These are phyloP conservation scores for Cavenderia fasciculata DNA, from an alignment of 78 protist genomes.

Conservation along the genomic window DNA sequence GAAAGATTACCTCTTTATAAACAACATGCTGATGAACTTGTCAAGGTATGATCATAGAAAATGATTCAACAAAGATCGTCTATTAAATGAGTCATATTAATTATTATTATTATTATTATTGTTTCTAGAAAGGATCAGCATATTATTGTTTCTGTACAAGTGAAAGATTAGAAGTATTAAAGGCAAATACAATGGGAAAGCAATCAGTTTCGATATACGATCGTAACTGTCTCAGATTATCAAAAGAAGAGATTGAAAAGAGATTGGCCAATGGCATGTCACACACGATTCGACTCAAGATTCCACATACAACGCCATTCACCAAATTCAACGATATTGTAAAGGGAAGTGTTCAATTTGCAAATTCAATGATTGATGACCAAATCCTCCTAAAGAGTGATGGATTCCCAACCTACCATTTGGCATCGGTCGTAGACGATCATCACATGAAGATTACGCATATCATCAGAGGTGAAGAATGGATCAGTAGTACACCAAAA, in stretches of 20 bases:
- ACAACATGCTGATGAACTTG: slow-evolving; percentile 35
- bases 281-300: slow-evolving; percentile 57
- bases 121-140: slow-evolving; percentile 84
- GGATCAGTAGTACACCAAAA: slow-evolving; percentile 89
- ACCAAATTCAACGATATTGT: slow-evolving; percentile 72
- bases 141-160: slow-evolving; percentile 87
- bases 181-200: not conserved
- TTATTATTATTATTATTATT: too few species aligned
- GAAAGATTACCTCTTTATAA: slow-evolving; percentile 62
- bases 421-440: slow-evolving; percentile 94
- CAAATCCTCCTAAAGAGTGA: slow-evolving; percentile 88
- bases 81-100: too few species aligned
- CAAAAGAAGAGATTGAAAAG: slow-evolving; percentile 36
- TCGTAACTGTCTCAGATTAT: slow-evolving; percentile 50
- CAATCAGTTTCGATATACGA: slow-evolving; percentile 47
- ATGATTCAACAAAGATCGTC: too few species aligned
- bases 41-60: too few species aligned
- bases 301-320: slow-evolving; percentile 1
- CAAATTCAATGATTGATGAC: slow-evolving; percentile 79
- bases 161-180: slow-evolving; percentile 28
- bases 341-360: slow-evolving; percentile 66
- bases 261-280: not conserved
- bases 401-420: slow-evolving; percentile 93
- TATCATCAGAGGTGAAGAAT: slow-evolving; percentile 92
- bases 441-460: slow-evolving; percentile 88